phyloP scores from a whole-genome alignment of 139 green algal species.

The Chlamydomonas eustigma region DNA sequence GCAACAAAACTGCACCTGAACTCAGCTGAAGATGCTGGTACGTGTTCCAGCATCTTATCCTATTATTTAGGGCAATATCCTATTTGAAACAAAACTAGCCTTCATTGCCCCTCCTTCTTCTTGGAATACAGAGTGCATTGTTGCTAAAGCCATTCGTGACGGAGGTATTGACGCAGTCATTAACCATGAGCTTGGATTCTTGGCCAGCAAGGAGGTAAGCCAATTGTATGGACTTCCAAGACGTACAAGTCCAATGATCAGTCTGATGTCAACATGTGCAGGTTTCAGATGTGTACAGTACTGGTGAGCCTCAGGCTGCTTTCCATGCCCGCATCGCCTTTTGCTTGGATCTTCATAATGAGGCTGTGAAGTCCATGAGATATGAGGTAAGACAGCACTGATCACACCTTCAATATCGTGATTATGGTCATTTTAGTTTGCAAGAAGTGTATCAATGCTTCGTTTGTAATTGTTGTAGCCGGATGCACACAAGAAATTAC shows the following conservation, averaged over 20 bases:
- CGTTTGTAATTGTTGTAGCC: not conserved
- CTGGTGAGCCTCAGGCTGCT: constrained; percentile 40
- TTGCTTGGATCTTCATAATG: constrained; percentile 97
- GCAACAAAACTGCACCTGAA: constrained; percentile 77
- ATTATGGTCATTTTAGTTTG: not conserved
- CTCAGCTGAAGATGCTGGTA: constrained; percentile 68
- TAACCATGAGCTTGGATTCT: constrained; percentile 69
- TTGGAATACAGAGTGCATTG: constrained; percentile 86
- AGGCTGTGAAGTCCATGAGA: constrained; percentile 66
- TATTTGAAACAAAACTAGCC: too few species aligned
- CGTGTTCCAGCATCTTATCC: too few species aligned
- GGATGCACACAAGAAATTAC: constrained; percentile 14
- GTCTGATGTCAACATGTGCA: too few species aligned
- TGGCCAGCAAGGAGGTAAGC: constrained; percentile 56
- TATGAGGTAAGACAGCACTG: too few species aligned
- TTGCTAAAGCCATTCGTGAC: constrained; percentile 91
- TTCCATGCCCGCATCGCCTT: constrained; percentile 96
- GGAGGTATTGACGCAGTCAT: constrained; percentile 86
- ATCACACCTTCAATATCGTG: too few species aligned
- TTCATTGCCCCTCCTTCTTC: too few species aligned
- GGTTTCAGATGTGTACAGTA: constrained; percentile 74
- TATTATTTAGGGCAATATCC: too few species aligned
- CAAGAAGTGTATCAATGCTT: too few species aligned
- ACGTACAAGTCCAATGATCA: too few species aligned
- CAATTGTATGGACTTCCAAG: too few species aligned